Evolutionary conservation across 2,329 filamentous ascomycete genomes (phyloP), one percentile per base, ranked within the genome.

Genomic region (Hypoxylon sp.): DNA sequence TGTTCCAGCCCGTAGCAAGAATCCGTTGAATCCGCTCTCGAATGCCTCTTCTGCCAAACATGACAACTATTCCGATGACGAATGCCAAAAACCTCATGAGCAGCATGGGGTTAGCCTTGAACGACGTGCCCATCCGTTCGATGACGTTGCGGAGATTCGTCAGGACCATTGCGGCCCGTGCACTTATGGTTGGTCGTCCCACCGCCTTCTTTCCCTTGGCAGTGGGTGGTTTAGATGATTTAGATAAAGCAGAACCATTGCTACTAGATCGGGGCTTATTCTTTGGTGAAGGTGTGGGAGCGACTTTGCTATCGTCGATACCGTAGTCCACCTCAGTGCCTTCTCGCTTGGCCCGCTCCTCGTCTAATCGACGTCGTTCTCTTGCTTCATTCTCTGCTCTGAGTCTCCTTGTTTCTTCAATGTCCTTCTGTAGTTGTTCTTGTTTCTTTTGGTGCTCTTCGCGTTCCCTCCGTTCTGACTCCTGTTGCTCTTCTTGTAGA

Each of bases 401-500:
- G 44, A 80, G 68, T 51, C 77, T 75, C 59, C 78, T 73, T 1
- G 80, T 75, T 54, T 87, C 81, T 52, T 86, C 82, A 13, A 83
- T 73, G 13, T 85, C 81, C 15, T 72, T 75, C 49, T 76, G 75
- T 31, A 84, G 67, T 53, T 81, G 72, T 47, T 86, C 82, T 56
- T 86, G 81, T 47, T 84, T 80, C 16, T 73, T 73, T 43, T 75
- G 72, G 48, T 74, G 74, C 63, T 78, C 86, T 73, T 79, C 88
- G 63, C 62, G 84, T 68, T 79, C 90, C 73, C 67, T 80, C 52
- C 83, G 77, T 60, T 87, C 85, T n/a, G 86, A 83, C 53, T 87
- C 84, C 47, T 87, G 81, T 65, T 89, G 90, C 66, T 96, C 92
- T 60, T 96, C 91, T 63, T 89, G 88, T 20, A 97, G 76, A 43